These are phyloP conservation scores for Termitomyces sp. DNA, from an alignment of 768 basidiomycete genomes.

Conservation along the genomic window DNA sequence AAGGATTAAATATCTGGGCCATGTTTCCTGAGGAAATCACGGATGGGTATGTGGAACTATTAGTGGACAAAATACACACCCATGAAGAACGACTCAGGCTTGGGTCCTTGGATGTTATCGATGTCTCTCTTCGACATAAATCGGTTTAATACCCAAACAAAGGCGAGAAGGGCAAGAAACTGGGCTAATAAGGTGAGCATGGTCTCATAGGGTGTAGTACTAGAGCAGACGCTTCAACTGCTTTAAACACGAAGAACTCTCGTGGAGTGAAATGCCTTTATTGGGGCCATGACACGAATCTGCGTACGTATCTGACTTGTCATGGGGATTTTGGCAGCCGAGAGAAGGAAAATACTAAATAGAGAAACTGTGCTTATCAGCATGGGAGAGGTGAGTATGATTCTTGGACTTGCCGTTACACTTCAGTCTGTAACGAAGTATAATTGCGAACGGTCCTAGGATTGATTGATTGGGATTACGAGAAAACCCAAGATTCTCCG, in stretches of 20 bases:
- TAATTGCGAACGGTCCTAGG: too few relatives aligned
- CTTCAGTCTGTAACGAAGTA: too few relatives aligned
- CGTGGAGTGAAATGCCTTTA: background rate
- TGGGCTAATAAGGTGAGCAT: background rate
- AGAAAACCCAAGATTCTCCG: too few relatives aligned
- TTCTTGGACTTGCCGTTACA: too few relatives aligned
- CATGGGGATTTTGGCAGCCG: too few relatives aligned
- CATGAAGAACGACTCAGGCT: slow-evolving; percentile 25
- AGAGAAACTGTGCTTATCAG: too few relatives aligned
- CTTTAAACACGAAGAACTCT: background rate
- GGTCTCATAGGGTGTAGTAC: background rate
- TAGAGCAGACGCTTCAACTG: background rate
- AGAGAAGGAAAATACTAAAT: too few relatives aligned
- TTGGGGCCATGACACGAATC: background rate
- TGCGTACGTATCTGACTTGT: background rate
- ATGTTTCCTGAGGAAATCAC: slow-evolving; percentile 18
- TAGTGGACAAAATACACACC: slow-evolving; percentile 18
- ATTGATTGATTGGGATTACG: too few relatives aligned
- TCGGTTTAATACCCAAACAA: slow-evolving; percentile 16
- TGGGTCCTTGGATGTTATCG: slow-evolving; percentile 35
- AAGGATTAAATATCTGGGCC: slow-evolving; percentile 13
- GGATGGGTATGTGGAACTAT: background rate
- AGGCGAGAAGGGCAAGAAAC: slow-evolving; percentile 4
- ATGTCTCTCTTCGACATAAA: slow-evolving; percentile 23
- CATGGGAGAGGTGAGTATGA: too few relatives aligned